Percentiles rank a stretch among this genome's conserved stretches.
phyloP scores from a whole-genome alignment of 148 eudicot genomes.

The Vaccinium myrtillus region DNA sequence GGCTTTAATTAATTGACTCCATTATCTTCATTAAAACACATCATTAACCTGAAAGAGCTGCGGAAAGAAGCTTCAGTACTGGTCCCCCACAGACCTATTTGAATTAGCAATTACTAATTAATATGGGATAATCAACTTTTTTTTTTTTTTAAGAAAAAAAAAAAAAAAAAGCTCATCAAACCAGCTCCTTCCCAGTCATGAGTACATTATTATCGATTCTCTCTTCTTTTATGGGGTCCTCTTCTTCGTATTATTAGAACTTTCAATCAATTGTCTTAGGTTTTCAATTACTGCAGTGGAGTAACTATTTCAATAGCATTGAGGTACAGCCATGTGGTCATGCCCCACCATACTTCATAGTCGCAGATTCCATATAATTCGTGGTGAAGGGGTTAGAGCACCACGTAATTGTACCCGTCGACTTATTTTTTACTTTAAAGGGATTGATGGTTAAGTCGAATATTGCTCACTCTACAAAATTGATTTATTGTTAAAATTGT shows the following conservation, averaged over 20 bases:
- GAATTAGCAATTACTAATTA: too few relatives aligned
- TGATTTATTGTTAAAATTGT: too few relatives aligned
- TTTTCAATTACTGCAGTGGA: neutral
- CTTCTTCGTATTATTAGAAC: neutral
- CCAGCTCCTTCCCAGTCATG: neutral
- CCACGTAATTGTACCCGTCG: too few relatives aligned
- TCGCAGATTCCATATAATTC: too few relatives aligned
- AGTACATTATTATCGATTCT: neutral
- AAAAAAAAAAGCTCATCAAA: neutral
- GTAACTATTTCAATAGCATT: neutral
- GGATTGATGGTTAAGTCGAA: too few relatives aligned
- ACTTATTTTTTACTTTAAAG: too few relatives aligned
- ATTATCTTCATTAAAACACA: neutral
- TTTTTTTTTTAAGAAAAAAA: too few relatives aligned
- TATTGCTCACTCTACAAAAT: too few relatives aligned
- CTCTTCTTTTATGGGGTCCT: neutral
- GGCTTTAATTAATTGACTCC: neutral
- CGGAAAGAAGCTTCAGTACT: neutral
- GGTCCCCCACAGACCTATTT: neutral
- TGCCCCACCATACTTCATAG: neutral
- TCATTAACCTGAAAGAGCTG: neutral
- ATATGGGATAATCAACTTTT: neutral
- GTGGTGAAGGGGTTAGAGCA: neutral
- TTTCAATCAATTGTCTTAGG: neutral
- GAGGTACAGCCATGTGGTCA: neutral